Conservation (phyloP, 208 protist genomes). For the Trypanosoma brucei region DNA sequence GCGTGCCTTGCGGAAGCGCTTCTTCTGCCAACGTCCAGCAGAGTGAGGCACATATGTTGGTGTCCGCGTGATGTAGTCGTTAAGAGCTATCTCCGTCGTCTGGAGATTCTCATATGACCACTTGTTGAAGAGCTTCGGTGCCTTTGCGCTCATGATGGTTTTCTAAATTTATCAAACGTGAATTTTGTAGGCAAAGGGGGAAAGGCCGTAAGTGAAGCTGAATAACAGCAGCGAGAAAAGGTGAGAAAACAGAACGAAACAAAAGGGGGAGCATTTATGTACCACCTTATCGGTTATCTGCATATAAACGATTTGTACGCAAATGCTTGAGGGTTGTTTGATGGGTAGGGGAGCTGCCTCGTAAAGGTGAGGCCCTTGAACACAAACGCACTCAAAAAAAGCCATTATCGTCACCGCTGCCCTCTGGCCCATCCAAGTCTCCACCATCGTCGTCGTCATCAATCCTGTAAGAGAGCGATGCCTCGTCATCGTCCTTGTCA, state of each 20-base stretch:
- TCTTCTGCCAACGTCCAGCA: constrained; percentile 96
- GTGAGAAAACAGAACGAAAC: background rate
- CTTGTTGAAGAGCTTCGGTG: constrained; percentile 90
- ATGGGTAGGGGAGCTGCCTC: constrained; percentile 1
- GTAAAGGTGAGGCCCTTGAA: background rate
- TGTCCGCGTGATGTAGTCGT: constrained; percentile 97
- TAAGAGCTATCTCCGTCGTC: constrained; percentile 86
- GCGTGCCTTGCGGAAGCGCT: constrained; percentile 99
- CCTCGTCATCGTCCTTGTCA: constrained; percentile 53
- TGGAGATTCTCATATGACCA: constrained; percentile 84
- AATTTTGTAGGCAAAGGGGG: background rate
- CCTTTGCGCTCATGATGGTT: constrained; percentile 49
- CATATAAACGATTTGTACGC: background rate
- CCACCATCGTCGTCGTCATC: constrained; percentile 68
- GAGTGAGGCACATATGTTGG: constrained; percentile 98
- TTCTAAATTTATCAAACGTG: constrained; percentile 7
- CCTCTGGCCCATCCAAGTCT: constrained; percentile 33
- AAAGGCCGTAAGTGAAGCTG: constrained; percentile 6
- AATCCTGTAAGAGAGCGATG: constrained; percentile 30
- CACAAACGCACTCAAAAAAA: constrained; percentile 22
- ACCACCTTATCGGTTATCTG: background rate
- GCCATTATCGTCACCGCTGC: constrained; percentile 41
- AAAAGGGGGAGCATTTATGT: background rate
- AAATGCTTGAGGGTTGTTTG: background rate
- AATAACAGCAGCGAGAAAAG: constrained; percentile 9